Evolutionary conservation across 305 asterid species (phyloP), one percentile per base, ranked within the genome.

Genomic region (Fraxinus angustifolia): DNA sequence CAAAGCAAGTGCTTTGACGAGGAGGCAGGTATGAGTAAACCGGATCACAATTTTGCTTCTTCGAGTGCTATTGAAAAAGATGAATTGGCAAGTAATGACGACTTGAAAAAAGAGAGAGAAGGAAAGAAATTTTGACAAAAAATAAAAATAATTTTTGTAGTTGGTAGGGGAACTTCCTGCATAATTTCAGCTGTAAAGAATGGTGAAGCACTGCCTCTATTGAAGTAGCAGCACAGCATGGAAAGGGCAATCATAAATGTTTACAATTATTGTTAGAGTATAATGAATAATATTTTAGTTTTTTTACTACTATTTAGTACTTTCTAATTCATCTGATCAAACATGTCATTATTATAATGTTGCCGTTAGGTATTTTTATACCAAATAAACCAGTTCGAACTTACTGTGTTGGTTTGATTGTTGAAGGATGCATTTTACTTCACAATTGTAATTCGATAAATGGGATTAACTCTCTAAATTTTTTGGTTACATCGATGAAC

Each of bases 1-100:
- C 90, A 78, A 70, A 88, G 87, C 84, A 92, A 86, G 87, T 90
- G 38, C 28, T 71, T 79, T 0, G 94, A 87, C 36, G 91, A 90
- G 89, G 97, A 79, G 65, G 83, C 81, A 60, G 86, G 80, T 58
- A 2, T 35, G 48, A 77, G 75, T 53, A 48, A 82, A 70, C n/a
- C 72, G 26, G 84, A 6, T 76, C 82, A n/a, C 23, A 83, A 30
- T 8, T 77, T 79, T 68, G 87, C 85, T 70, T 83, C 90, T 62
- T 67, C 85, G 53, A 83, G 88, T 45, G 56, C 12, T 73, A 16
- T 76, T 30, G 76, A 40, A 65, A 34, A 45, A 17, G 65, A 19
- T 21, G 34, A 40, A 34, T 12, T 34, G 19, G 2, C 77, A 3
- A 40, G 65, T n/a, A 31, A 76, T 78, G 28, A 76, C 8, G 60